Evolutionary conservation across 805 yeast genomes (phyloP).

Genomic region (Candida corydali): DNA sequence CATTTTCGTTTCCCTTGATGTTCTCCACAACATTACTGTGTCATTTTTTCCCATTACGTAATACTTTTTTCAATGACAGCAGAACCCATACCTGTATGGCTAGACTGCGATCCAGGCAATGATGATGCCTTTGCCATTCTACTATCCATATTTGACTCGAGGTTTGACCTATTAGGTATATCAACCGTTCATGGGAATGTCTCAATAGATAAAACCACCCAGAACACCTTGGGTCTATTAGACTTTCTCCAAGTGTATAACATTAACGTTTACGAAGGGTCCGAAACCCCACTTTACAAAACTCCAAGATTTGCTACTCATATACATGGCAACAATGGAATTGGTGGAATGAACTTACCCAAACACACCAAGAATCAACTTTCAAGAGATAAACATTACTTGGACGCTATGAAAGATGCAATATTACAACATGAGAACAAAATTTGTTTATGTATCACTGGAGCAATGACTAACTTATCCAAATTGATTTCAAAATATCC

Average conservation of each 20-base stretch:
- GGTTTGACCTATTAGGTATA: conserved; percentile 59
- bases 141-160: conserved; percentile 56
- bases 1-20: no score
- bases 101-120: conserved; percentile 92
- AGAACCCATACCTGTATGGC: conserved; percentile 59
- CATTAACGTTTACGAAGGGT: conserved; percentile 67
- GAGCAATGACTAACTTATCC: conserved; percentile 73
- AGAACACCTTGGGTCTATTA: conserved; percentile 62
- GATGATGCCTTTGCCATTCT: conserved; percentile 80
- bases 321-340: conserved; percentile 71
- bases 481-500: conserved; percentile 53
- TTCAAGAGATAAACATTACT: conserved; percentile 20
- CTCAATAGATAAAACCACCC: conserved; percentile 58
- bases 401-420: conserved; percentile 39
- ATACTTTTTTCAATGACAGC: no score
- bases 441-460: conserved; percentile 66
- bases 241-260: conserved; percentile 51
- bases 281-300: conserved; percentile 51
- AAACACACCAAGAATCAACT: conserved; percentile 26
- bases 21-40: no score
- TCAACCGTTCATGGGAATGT: conserved; percentile 76
- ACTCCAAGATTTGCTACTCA: conserved; percentile 51
- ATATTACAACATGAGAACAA: conserved; percentile 41
- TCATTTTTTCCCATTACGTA: no score
- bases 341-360: conserved; percentile 68